phyloP scores from a whole-genome alignment of 129 eudicot genomes.

The Tagetes erecta region DNA sequence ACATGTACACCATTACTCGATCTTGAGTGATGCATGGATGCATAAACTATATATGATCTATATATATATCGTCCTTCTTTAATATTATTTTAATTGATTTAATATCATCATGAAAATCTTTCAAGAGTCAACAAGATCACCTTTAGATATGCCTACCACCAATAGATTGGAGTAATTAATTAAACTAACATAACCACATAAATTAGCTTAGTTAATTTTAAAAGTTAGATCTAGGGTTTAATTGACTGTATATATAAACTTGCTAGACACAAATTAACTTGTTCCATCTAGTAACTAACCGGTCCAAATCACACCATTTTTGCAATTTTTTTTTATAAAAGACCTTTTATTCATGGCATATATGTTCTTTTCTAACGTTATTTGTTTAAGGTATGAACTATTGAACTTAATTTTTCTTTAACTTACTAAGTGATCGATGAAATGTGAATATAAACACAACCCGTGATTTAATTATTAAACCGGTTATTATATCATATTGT shows the following conservation, averaged over 20 bases:
- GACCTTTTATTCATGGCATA: too few species aligned
- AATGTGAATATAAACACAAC: too few species aligned
- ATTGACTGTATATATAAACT: constrained; percentile 37
- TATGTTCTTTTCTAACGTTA: too few species aligned
- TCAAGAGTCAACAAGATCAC: constrained; percentile 41
- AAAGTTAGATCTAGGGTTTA: constrained; percentile 35
- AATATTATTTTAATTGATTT: constrained; percentile 22
- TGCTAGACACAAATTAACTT: neutral
- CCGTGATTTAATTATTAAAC: too few species aligned
- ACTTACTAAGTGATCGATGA: too few species aligned
- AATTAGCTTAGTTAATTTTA: neutral
- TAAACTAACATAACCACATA: constrained; percentile 27
- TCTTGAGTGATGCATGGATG: constrained; percentile 7
- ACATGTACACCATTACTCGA: constrained; percentile 1
- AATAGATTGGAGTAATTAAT: constrained; percentile 14
- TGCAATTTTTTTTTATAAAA: too few species aligned
- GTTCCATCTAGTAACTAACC: too few species aligned
- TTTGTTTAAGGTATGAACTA: too few species aligned
- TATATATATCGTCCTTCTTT: constrained; percentile 12
- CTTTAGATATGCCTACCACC: constrained; percentile 43
- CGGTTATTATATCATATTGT: too few species aligned
- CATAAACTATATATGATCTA: neutral
- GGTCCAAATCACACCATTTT: too few species aligned
- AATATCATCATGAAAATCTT: constrained; percentile 34
- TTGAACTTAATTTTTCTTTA: too few species aligned